Percentiles rank a stretch among this genome's conserved stretches.
Conservation (phyloP, 495 filamentous ascomycete genomes). For the Beverwykella pulmonaria region DNA sequence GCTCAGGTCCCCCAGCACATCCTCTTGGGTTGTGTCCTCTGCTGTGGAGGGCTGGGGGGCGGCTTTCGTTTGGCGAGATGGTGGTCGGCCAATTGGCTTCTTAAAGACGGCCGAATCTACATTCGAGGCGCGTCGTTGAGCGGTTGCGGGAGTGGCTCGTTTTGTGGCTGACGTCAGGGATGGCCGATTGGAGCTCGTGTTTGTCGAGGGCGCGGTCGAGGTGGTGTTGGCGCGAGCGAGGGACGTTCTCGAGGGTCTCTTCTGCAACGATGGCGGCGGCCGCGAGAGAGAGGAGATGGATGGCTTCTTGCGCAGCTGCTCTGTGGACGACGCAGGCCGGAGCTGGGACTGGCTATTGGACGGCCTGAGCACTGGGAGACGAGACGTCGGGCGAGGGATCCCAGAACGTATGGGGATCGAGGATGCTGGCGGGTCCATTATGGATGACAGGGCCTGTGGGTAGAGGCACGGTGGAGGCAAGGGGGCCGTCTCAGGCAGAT, state of each 20-base stretch:
- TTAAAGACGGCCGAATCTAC: conserved; percentile 26
- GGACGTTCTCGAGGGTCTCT: conserved; percentile 30
- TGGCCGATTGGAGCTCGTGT: conserved; percentile 9
- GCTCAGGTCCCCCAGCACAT: conserved; percentile 37
- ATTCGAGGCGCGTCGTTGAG: conserved; percentile 13
- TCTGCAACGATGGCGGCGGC: conserved; percentile 17
- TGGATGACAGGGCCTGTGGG: not conserved
- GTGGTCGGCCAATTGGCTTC: conserved; percentile 38
- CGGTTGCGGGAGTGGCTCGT: conserved; percentile 1
- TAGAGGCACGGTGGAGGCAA: not conserved
- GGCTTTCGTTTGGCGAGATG: conserved; percentile 28
- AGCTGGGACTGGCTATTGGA: conserved; percentile 27
- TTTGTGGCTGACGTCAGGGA: conserved; percentile 23
- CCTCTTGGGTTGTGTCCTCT: conserved; percentile 8
- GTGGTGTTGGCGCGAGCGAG: conserved; percentile 18
- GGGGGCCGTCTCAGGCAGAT: conserved; percentile 1
- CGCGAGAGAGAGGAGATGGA: conserved; percentile 27
- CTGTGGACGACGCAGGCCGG: conserved; percentile 15
- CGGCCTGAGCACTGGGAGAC: conserved; percentile 41
- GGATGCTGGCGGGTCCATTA: conserved; percentile 39
- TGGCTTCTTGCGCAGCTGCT: conserved; percentile 33
- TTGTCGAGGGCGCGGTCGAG: conserved; percentile 7
- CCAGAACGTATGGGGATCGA: conserved; percentile 33
- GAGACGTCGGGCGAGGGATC: conserved; percentile 41
- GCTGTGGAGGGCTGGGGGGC: conserved; percentile 3